Evolutionary conservation across 139 green algal genomes (phyloP).

Genomic region (Diplosphaera chodatii): DNA sequence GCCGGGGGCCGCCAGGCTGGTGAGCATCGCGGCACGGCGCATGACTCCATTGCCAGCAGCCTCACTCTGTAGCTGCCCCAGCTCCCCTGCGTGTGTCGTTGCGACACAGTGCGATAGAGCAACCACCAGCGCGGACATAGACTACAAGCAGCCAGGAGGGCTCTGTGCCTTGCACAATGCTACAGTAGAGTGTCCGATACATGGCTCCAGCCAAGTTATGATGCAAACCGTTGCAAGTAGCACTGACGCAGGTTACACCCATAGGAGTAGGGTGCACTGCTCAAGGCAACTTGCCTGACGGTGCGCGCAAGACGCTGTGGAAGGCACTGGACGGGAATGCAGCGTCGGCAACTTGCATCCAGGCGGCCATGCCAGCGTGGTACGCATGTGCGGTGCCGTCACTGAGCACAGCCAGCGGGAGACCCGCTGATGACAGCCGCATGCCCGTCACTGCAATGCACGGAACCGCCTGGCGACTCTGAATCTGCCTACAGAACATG

Average conservation of each 20-base stretch:
- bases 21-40: slow-evolving; percentile 2
- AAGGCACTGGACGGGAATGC: slow-evolving; percentile 37
- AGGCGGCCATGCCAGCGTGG: slow-evolving; percentile 40
- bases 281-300: neutral
- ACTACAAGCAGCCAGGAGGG: too few species aligned
- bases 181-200: too few species aligned
- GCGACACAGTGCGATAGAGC: too few species aligned
- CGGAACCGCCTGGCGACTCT: too few species aligned
- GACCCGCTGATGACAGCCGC: slow-evolving; percentile 29
- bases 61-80: slow-evolving; percentile 32
- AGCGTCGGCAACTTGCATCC: slow-evolving; percentile 60
- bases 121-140: too few species aligned
- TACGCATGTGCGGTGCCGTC: slow-evolving; percentile 49
- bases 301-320: neutral
- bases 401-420: slow-evolving; percentile 48
- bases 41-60: neutral
- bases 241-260: too few species aligned
- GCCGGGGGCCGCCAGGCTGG: neutral
- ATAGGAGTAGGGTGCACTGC: too few species aligned
- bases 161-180: too few species aligned
- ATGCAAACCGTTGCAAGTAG: too few species aligned
- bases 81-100: slow-evolving; percentile 26
- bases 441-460: slow-evolving; percentile 24
- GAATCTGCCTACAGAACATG: too few species aligned
- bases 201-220: too few species aligned